Conservation (phyloP, 2,329 filamentous ascomycete species). For the Tolypocladium tundrense region DNA sequence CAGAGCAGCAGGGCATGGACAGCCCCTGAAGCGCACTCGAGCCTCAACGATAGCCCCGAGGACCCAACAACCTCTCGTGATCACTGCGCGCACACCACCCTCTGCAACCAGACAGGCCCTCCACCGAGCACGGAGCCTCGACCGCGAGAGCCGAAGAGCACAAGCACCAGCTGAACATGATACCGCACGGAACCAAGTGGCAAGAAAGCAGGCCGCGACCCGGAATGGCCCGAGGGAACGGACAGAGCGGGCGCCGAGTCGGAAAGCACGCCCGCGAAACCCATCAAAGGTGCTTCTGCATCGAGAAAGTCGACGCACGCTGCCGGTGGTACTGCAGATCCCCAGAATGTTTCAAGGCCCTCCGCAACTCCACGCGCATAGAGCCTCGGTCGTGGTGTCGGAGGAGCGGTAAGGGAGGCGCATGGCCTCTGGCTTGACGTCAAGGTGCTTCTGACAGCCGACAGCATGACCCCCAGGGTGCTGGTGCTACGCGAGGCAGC, state of each 20-base stretch:
- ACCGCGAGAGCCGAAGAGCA: neutral
- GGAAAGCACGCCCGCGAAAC: neutral
- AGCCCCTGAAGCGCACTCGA: neutral
- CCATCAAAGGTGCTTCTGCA: neutral
- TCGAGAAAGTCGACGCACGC: neutral
- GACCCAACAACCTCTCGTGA: neutral
- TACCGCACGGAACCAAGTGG: neutral
- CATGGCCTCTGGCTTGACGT: neutral
- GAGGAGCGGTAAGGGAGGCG: neutral
- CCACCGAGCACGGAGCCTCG: neutral
- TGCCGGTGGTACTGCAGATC: neutral
- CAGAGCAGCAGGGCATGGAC: neutral
- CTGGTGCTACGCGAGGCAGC: neutral
- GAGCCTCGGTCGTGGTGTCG: neutral
- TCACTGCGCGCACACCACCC: neutral
- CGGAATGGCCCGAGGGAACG: neutral
- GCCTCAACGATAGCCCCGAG: neutral
- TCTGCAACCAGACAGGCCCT: neutral
- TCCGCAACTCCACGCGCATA: neutral
- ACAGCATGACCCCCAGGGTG: neutral
- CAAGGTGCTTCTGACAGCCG: neutral
- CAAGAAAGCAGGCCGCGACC: neutral
- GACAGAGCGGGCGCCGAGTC: neutral
- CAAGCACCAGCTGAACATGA: neutral
- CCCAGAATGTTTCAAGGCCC: neutral